phyloP scores from a whole-genome alignment of 202 grass and related monocot species.

The Panicum hallii region DNA sequence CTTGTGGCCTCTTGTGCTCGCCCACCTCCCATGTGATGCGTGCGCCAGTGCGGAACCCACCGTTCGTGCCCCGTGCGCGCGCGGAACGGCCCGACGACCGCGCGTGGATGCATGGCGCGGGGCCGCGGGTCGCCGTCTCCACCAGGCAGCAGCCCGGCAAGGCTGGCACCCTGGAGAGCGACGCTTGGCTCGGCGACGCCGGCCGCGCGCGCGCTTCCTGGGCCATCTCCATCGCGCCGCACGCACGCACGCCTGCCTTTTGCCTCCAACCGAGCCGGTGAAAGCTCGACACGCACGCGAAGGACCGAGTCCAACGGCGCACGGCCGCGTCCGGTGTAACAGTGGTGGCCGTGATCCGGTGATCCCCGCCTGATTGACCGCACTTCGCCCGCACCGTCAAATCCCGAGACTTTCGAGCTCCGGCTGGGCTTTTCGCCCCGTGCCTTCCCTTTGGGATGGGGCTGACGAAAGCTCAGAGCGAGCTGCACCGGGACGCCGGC shows the following conservation, averaged over 20 bases:
- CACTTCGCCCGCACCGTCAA: neutral
- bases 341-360: neutral
- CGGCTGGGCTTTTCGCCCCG: no score
- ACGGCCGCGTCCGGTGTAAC: neutral
- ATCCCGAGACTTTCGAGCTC: neutral
- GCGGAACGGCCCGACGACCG: neutral
- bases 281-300: neutral
- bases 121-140: slow-evolving; percentile 23
- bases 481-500: neutral
- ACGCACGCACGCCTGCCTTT: neutral
- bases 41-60: no score
- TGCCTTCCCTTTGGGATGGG: neutral
- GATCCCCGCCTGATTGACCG: neutral
- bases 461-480: neutral
- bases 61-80: no score
- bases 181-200: slow-evolving; percentile 23
- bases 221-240: no score
- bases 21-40: neutral
- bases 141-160: slow-evolving; percentile 31
- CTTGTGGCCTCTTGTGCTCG: neutral
- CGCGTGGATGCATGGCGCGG: neutral
- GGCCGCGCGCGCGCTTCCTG: neutral
- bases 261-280: neutral
- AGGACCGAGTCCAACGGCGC: neutral
- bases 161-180: slow-evolving; percentile 23